phyloP scores from a whole-genome alignment of 2,329 filamentous ascomycete species.

The Penicillium vulpinum region DNA sequence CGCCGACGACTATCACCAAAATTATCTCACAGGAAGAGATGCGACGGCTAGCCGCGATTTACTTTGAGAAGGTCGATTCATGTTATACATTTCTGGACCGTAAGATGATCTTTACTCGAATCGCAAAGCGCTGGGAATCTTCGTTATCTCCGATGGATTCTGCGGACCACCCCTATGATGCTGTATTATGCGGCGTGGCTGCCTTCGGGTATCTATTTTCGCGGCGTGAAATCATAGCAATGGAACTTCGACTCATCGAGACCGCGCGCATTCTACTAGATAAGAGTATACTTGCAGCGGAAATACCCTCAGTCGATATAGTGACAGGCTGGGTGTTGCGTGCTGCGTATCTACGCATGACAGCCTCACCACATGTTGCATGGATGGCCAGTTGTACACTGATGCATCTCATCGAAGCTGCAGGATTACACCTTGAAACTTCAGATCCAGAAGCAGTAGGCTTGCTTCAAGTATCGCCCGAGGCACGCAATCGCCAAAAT shows the following conservation, averaged over 20 bases:
- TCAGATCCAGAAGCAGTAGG: slow-evolving; percentile 12
- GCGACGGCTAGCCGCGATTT: slow-evolving; percentile 47
- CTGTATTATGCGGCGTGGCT: slow-evolving; percentile 57
- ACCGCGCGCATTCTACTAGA: slow-evolving; percentile 51
- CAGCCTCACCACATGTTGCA: slow-evolving; percentile 54
- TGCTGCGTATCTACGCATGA: slow-evolving; percentile 55
- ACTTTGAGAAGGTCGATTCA: slow-evolving; percentile 56
- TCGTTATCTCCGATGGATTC: slow-evolving; percentile 14
- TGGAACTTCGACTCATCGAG: slow-evolving; percentile 51
- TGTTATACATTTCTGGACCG: slow-evolving; percentile 53
- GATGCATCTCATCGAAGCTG: slow-evolving; percentile 61
- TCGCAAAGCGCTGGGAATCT: slow-evolving; percentile 31
- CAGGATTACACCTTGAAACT: slow-evolving; percentile 38
- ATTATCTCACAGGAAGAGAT: slow-evolving; percentile 53
- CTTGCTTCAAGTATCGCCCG: slow-evolving; percentile 2
- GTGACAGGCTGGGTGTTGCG: slow-evolving; percentile 54
- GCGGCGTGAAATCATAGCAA: slow-evolving; percentile 39
- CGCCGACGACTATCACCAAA: slow-evolving; percentile 43
- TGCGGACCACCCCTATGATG: slow-evolving; percentile 44
- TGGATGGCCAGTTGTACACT: slow-evolving; percentile 58
- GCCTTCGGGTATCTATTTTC: slow-evolving; percentile 57
- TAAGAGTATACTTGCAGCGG: slow-evolving; percentile 31
- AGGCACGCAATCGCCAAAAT: not conserved
- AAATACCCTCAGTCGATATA: slow-evolving; percentile 31
- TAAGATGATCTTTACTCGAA: slow-evolving; percentile 26